phyloP scores from a whole-genome alignment of 139 green algal species.

The Ettlia oleoabundans region DNA sequence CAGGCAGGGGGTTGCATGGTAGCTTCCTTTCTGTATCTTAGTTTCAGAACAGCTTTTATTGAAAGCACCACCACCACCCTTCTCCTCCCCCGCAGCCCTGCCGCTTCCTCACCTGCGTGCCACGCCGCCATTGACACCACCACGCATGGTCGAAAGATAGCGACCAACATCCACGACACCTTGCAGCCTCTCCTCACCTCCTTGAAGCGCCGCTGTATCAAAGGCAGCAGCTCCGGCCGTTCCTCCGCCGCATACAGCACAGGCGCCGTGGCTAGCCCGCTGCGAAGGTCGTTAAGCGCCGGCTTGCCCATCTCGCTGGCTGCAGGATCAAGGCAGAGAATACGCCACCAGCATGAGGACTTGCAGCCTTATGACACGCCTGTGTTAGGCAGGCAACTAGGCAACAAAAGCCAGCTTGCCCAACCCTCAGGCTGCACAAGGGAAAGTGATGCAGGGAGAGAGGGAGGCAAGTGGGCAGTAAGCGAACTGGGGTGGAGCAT shows the following conservation, averaged over 20 bases:
- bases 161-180: not conserved
- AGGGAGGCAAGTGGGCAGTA: no score
- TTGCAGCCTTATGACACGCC: not conserved
- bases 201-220: constrained; percentile 92
- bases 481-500: no score
- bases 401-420: not conserved
- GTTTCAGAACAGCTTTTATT: not conserved
- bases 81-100: not conserved
- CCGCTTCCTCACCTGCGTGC: not conserved
- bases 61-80: no score
- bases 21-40: no score
- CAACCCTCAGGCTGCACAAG: no score
- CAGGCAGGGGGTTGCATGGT: not conserved
- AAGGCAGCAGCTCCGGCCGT: constrained; percentile 59
- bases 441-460: no score
- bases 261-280: constrained; percentile 93
- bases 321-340: not conserved
- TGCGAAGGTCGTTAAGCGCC: constrained; percentile 87
- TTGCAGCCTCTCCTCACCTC: constrained; percentile 31
- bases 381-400: not conserved
- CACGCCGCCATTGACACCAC: not conserved
- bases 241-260: constrained; percentile 84
- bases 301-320: constrained; percentile 91
- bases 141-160: not conserved
- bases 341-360: not conserved